phyloP scores from a whole-genome alignment of 352 stramenopile genomes.

The Thalassiosira delicatula region DNA sequence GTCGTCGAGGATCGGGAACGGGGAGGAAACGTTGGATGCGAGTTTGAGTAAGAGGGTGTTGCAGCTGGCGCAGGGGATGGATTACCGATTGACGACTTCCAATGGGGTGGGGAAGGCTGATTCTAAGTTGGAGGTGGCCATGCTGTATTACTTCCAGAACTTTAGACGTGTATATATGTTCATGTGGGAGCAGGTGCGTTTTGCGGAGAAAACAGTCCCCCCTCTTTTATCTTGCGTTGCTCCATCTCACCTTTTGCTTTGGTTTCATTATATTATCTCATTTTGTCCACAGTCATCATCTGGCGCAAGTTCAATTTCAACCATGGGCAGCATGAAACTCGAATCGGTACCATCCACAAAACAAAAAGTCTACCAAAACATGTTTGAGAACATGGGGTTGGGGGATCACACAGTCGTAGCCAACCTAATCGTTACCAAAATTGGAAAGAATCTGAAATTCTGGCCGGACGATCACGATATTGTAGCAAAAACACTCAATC shows the following conservation, averaged over 20 bases:
- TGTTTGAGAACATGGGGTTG: too few relatives aligned
- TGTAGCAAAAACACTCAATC: constrained; percentile 93
- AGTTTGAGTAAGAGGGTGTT: constrained; percentile 95
- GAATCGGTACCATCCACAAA: constrained; percentile 89
- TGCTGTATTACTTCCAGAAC: constrained; percentile 96
- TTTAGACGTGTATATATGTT: constrained; percentile 87
- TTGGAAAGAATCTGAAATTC: constrained; percentile 99
- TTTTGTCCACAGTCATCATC: constrained; percentile 10
- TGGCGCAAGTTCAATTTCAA: constrained; percentile 50
- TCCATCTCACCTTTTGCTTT: not conserved
- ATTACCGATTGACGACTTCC: constrained; percentile 91
- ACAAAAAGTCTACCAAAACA: constrained; percentile 94
- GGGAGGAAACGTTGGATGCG: constrained; percentile 94
- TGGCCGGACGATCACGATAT: constrained; percentile 96
- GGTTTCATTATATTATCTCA: not conserved
- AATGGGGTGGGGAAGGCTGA: constrained; percentile 85
- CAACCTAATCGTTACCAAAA: constrained; percentile 98
- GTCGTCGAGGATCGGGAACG: constrained; percentile 88
- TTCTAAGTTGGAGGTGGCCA: constrained; percentile 91
- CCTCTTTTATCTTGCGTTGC: not conserved
- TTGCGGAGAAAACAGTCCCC: too few relatives aligned
- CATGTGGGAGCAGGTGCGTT: constrained; percentile 84
- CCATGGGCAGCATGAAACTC: constrained; percentile 84
- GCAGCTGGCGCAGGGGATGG: constrained; percentile 93
- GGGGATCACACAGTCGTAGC: constrained; percentile 96